Evolutionary conservation across 768 basidiomycete species (phyloP).

Genomic region (Suillus lakei): DNA sequence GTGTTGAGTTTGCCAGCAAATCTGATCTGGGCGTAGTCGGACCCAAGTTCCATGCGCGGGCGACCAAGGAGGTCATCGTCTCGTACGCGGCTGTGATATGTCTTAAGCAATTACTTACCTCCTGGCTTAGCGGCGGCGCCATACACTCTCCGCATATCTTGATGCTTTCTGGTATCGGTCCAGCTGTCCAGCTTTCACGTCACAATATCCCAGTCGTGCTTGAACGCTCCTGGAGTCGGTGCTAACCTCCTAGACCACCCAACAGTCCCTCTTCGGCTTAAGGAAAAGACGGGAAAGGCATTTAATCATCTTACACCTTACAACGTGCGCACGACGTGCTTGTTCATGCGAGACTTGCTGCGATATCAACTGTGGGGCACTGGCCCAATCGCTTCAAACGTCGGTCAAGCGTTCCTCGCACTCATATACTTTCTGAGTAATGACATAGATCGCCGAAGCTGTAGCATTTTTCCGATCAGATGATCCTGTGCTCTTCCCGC

Average conservation of each 20-base stretch:
- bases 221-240: conserved; percentile 75
- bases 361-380: conserved; percentile 25
- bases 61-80: conserved; percentile 54
- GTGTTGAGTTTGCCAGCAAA: conserved; percentile 7
- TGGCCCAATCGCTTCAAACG: conserved; percentile 55
- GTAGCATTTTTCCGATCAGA: conserved; percentile 23
- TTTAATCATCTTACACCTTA: conserved; percentile 8
- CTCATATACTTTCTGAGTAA: not conserved
- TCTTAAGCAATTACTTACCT: conserved; percentile 41
- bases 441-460: conserved; percentile 19
- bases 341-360: conserved; percentile 10
- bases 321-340: not conserved
- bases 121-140: conserved; percentile 40
- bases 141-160: conserved; percentile 65
- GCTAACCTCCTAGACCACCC: conserved; percentile 59
- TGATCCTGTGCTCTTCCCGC: conserved; percentile 17
- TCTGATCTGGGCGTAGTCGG: conserved; percentile 21
- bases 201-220: conserved; percentile 57
- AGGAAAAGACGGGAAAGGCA: not conserved
- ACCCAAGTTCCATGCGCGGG: conserved; percentile 44
- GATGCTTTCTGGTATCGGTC: conserved; percentile 73
- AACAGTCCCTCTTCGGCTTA: not conserved
- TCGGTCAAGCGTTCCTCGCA: conserved; percentile 21
- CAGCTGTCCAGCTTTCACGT: conserved; percentile 52
- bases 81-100: conserved; percentile 20